A percentile compares a stretch with the other conserved stretches of the same genome.
Evolutionary conservation across 495 filamentous ascomycete species (phyloP).

Genomic region (Halenospora varia): DNA sequence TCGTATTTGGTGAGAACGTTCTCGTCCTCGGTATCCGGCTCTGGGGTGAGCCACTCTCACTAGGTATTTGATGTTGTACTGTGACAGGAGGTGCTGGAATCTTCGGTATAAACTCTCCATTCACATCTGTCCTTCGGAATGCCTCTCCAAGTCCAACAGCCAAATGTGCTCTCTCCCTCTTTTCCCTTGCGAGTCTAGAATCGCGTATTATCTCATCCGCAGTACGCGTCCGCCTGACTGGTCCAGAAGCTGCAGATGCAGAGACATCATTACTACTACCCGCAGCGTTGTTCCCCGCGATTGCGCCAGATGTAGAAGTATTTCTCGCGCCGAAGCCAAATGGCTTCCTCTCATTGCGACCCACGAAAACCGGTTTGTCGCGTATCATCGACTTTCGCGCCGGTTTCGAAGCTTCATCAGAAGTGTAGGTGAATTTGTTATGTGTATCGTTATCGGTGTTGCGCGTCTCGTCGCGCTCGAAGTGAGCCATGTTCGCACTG

Average conservation of each 20-base stretch:
- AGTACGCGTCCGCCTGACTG: not conserved
- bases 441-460: not conserved
- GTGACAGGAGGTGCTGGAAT: not conserved
- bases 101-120: slow-evolving; percentile 6
- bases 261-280: not conserved
- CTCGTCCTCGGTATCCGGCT: slow-evolving; percentile 20
- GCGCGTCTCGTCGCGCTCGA: slow-evolving; percentile 12
- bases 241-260: not conserved
- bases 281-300: not conserved
- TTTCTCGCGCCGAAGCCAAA: not conserved
- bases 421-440: not conserved
- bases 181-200: slow-evolving; percentile 1
- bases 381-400: not conserved
- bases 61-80: not conserved
- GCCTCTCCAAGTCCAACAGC: slow-evolving; percentile 14
- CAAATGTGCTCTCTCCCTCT: not conserved
- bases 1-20: not conserved
- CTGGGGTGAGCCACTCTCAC: not conserved
- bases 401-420: not conserved
- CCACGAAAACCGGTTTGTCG: not conserved
- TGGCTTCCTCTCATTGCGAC: not conserved
- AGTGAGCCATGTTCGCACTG: slow-evolving; percentile 11
- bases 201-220: not conserved
- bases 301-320: no score
- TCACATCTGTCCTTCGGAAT: slow-evolving; percentile 12